Evolutionary conservation across 768 basidiomycete species (phyloP).

Genomic region (Naganishia randhawae): DNA sequence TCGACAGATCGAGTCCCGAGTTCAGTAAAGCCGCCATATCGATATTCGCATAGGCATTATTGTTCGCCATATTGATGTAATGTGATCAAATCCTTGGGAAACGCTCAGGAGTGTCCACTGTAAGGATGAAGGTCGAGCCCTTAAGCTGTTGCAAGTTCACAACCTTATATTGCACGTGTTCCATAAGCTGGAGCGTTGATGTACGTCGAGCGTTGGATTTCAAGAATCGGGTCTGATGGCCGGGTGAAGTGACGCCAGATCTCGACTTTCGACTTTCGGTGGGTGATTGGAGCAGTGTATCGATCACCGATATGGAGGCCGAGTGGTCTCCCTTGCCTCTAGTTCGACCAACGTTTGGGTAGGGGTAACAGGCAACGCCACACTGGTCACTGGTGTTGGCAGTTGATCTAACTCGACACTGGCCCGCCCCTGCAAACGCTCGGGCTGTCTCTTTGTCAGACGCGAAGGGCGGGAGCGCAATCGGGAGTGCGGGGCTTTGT

Average conservation of each 20-base stretch:
- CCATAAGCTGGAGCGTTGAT: neutral
- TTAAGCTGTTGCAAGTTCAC: neutral
- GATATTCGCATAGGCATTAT: neutral
- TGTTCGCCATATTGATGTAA: conserved; percentile 7
- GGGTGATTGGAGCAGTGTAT: too few species aligned
- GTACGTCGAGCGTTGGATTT: neutral
- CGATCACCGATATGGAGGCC: too few species aligned
- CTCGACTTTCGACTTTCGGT: too few species aligned
- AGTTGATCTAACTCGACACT: too few species aligned
- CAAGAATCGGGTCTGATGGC: neutral
- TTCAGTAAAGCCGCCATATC: conserved; percentile 10
- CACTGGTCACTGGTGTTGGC: too few species aligned
- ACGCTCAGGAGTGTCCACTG: neutral
- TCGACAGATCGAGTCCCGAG: conserved; percentile 12
- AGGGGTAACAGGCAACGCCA: too few species aligned
- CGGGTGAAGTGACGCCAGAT: neutral
- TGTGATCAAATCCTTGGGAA: neutral
- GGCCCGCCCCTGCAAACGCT: too few species aligned
- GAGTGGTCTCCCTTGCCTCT: too few species aligned
- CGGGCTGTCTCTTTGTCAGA: too few species aligned
- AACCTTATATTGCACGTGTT: neutral
- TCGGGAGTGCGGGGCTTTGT: too few species aligned
- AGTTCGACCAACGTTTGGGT: too few species aligned
- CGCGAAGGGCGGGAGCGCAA: too few species aligned
- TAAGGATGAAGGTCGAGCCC: neutral